phyloP scores from a whole-genome alignment of 2,329 filamentous ascomycete species.

The Microcyclosporella mali region DNA sequence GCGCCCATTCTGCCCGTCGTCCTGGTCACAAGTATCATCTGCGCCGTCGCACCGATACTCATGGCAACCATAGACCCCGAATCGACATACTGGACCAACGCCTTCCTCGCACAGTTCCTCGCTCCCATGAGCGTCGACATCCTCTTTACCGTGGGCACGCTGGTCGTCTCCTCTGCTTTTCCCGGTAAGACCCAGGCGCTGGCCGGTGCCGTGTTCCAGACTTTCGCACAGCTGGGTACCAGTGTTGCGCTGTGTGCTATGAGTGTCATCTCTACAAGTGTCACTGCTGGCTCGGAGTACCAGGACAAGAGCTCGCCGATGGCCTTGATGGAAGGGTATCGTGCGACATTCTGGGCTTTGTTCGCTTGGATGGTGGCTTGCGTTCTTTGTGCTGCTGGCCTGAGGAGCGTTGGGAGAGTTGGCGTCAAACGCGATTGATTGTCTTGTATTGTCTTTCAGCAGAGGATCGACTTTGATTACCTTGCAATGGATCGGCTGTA shows the following conservation, averaged over 20 bases:
- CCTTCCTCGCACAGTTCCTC: conserved; percentile 18
- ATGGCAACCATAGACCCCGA: conserved; percentile 44
- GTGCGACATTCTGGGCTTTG: conserved; percentile 37
- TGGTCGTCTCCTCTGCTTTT: conserved; percentile 40
- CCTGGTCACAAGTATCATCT: conserved; percentile 8
- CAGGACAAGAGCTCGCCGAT: conserved; percentile 22
- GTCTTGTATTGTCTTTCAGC: too few species aligned
- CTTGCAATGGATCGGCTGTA: too few species aligned
- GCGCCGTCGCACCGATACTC: conserved; percentile 37
- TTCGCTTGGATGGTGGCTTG: conserved; percentile 31
- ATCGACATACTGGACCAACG: conserved; percentile 43
- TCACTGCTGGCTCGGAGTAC: conserved; percentile 17
- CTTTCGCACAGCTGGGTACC: conserved; percentile 39
- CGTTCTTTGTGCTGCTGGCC: conserved; percentile 32
- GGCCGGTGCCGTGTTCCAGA: conserved; percentile 44
- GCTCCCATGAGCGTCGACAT: conserved; percentile 23
- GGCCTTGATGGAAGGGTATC: conserved; percentile 35
- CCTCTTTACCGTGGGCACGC: conserved; percentile 38
- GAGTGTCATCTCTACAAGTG: conserved; percentile 32
- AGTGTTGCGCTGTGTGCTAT: conserved; percentile 37
- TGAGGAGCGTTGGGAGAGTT: conserved; percentile 39
- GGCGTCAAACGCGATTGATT: conserved; percentile 33
- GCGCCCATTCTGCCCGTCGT: conserved; percentile 12
- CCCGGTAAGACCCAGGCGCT: conserved; percentile 38
- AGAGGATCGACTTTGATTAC: too few species aligned